Evolutionary conservation across 306 rosid genomes (phyloP).

Genomic region (Trifolium repens): DNA sequence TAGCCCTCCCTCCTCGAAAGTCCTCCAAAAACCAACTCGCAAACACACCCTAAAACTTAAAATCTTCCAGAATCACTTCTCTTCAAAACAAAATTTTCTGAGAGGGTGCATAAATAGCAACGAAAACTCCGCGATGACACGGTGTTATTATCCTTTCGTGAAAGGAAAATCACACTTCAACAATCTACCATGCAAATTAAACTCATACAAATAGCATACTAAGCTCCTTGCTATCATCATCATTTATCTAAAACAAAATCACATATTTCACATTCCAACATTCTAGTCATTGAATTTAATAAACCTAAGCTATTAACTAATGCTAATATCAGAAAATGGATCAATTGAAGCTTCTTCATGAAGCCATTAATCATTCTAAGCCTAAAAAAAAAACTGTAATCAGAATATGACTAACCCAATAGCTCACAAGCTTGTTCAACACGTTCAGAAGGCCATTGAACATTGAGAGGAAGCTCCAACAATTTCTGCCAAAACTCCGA

Average conservation of each 20-base stretch:
- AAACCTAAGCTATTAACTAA: conserved; percentile 5
- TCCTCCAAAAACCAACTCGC: no score
- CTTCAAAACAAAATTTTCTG: background rate
- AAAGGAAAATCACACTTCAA: conserved; percentile 19
- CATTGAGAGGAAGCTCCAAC: conserved; percentile 80
- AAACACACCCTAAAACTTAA: background rate
- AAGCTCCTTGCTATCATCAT: conserved; percentile 27
- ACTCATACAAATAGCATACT: conserved; percentile 16
- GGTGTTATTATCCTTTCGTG: background rate
- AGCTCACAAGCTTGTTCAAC: conserved; percentile 88
- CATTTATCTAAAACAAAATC: conserved; percentile 5
- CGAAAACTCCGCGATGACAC: conserved; percentile 19
- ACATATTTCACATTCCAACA: background rate
- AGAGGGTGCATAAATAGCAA: conserved; percentile 9
- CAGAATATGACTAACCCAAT: conserved; percentile 63
- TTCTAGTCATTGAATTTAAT: conserved; percentile 3
- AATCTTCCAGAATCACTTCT: conserved; percentile 9
- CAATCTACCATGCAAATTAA: conserved; percentile 23
- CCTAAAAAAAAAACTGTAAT: background rate
- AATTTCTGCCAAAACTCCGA: conserved; percentile 96
- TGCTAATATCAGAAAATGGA: conserved; percentile 16
- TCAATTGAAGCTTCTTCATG: conserved; percentile 27
- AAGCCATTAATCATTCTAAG: conserved; percentile 27
- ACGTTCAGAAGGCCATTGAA: conserved; percentile 76
- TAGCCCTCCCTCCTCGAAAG: no score